phyloP scores from a whole-genome alignment of 2,329 filamentous ascomycete genomes.

The Calonectria pseudoturangicola region DNA sequence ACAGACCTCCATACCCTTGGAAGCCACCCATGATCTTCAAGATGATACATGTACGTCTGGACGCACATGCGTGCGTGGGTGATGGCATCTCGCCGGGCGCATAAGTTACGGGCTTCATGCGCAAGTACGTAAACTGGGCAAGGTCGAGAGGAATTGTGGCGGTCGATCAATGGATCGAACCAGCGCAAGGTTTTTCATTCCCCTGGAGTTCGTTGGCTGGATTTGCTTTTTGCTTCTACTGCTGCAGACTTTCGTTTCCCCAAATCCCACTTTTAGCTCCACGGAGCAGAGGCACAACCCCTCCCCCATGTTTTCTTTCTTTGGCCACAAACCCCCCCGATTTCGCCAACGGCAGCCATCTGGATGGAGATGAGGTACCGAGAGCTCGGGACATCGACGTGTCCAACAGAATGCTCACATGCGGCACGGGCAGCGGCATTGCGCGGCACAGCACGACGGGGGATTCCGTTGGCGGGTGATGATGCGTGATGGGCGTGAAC shows the following conservation, averaged over 20 bases:
- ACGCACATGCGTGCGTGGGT: neutral
- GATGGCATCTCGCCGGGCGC: conserved; percentile 21
- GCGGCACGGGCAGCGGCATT: conserved; percentile 24
- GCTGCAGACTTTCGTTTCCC: conserved; percentile 13
- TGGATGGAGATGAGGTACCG: conserved; percentile 42
- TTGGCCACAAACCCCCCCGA: conserved; percentile 12
- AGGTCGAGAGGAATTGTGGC: conserved; percentile 49
- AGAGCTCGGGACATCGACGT: conserved; percentile 33
- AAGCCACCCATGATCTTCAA: conserved; percentile 1
- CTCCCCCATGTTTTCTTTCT: conserved; percentile 24
- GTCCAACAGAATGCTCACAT: conserved; percentile 22
- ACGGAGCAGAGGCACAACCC: conserved; percentile 29
- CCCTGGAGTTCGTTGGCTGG: conserved; percentile 49
- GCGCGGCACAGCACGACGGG: conserved; percentile 12
- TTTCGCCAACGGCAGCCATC: conserved; percentile 50
- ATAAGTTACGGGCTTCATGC: conserved; percentile 1
- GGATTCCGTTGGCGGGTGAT: conserved; percentile 9
- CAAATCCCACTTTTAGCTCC: conserved; percentile 30
- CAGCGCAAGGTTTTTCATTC: conserved; percentile 43
- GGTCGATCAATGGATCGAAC: conserved; percentile 46
- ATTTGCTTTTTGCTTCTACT: conserved; percentile 46
- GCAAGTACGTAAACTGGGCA: conserved; percentile 20
- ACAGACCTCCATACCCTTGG: conserved; percentile 30
- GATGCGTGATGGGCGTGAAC: conserved; percentile 19
- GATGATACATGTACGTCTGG: conserved; percentile 10